A percentile compares a stretch with the other conserved stretches of the same genome.
These are phyloP conservation scores for Raffaelea albimanens DNA, from an alignment of 2,329 filamentous ascomycete species.

Conservation along the genomic window DNA sequence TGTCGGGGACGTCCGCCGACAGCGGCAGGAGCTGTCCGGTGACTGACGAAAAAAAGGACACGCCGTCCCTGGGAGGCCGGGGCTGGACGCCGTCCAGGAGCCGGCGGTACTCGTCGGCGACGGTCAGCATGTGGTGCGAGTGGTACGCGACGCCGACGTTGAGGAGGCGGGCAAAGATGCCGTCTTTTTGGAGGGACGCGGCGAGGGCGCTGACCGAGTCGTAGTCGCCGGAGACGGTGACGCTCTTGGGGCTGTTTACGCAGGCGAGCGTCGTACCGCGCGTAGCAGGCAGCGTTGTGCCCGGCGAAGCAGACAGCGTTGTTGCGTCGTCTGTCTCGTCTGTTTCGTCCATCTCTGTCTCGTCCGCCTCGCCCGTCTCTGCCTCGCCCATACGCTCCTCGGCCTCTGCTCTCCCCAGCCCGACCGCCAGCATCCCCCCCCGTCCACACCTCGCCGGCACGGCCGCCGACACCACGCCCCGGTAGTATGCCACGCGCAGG, in stretches of 20 bases:
- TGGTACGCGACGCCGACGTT: slow-evolving; percentile 31
- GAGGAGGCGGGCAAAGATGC: slow-evolving; percentile 21
- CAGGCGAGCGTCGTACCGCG: no score
- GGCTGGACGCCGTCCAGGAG: not conserved
- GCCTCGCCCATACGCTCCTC: slow-evolving; percentile 1
- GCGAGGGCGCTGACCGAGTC: slow-evolving; percentile 17
- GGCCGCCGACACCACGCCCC: slow-evolving; percentile 5
- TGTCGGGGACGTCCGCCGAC: not conserved
- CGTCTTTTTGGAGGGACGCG: slow-evolving; percentile 14
- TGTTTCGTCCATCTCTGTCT: not conserved
- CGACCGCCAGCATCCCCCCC: slow-evolving; percentile 13
- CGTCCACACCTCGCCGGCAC: not conserved
- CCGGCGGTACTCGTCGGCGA: slow-evolving; percentile 6
- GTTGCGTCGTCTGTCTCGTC: not conserved
- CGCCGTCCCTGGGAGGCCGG: not conserved
- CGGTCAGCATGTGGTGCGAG: slow-evolving; percentile 25
- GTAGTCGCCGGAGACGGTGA: slow-evolving; percentile 20
- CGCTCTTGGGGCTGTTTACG: slow-evolving; percentile 18
- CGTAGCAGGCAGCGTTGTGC: no score
- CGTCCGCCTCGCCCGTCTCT: no score
- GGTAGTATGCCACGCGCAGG: slow-evolving; percentile 12
- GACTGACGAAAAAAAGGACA: not conserved
- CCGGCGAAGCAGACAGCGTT: no score
- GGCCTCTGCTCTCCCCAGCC: slow-evolving; percentile 3
- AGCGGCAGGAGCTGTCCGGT: not conserved